phyloP scores from a whole-genome alignment of 108 stramenopile genomes.

The Cyclostephanos invisitatus region DNA sequence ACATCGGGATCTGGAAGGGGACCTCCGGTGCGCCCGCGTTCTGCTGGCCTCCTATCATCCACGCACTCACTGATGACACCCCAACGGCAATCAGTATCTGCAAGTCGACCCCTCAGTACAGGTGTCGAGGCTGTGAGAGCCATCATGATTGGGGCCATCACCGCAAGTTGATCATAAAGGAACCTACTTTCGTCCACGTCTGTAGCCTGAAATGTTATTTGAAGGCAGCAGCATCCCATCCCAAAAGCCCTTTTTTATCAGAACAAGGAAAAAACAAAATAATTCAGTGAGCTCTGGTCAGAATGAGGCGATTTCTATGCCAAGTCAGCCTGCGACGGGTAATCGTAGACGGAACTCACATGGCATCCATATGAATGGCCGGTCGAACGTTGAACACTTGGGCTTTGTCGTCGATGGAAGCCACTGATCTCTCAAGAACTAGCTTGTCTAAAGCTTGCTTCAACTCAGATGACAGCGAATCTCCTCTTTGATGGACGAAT shows the following conservation, averaged over 20 bases:
- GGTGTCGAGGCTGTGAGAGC: conserved; percentile 97
- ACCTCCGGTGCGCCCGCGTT: conserved; percentile 72
- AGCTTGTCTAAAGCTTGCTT: conserved; percentile 48
- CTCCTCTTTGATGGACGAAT: conserved; percentile 34
- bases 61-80: conserved; percentile 93
- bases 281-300: not conserved
- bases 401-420: conserved; percentile 24
- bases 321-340: not conserved
- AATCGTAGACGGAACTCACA: conserved; percentile 38
- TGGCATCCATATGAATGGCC: conserved; percentile 97
- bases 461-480: conserved; percentile 23
- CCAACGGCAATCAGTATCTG: conserved; percentile 97
- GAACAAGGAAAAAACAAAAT: not conserved
- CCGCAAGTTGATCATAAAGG: conserved; percentile 98
- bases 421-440: conserved; percentile 48
- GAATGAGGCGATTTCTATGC: not conserved
- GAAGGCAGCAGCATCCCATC: conserved; percentile 99
- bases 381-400: conserved; percentile 59
- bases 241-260: conserved; percentile 77
- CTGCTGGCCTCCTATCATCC: conserved; percentile 93
- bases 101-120: conserved; percentile 88
- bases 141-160: conserved; percentile 97
- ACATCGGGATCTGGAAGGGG: conserved; percentile 63
- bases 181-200: conserved; percentile 95
- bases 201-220: conserved; percentile 98